These are phyloP conservation scores for rapeseed (Brassica napus) DNA, from an alignment of 345 rosid species.

Conservation along the genomic window DNA sequence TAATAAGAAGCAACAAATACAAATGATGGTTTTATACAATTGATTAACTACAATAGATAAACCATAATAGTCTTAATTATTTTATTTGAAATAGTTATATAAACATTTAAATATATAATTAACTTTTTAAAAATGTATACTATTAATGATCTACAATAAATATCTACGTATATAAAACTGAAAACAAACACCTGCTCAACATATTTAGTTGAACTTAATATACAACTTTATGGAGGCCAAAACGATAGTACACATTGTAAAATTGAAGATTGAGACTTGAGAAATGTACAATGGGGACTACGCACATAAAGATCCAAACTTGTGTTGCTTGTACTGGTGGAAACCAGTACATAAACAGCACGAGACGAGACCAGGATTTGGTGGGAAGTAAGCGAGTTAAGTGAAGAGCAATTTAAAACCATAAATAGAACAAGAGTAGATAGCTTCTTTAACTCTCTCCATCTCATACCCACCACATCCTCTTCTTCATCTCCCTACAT, in stretches of 20 bases:
- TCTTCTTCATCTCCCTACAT: conserved; percentile 32
- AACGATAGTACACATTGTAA: neutral
- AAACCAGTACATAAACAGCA: conserved; percentile 27
- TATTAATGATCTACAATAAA: no score
- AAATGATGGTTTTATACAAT: no score
- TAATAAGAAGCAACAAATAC: no score
- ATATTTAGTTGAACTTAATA: no score
- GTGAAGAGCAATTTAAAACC: neutral
- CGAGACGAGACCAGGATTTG: conserved; percentile 24
- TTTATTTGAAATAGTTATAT: no score
- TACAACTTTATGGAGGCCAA: neutral
- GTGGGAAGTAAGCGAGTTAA: conserved; percentile 26
- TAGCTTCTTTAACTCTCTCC: conserved; percentile 2
- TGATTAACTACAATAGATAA: no score
- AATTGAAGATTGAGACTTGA: neutral
- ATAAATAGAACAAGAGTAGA: neutral
- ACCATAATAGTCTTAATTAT: no score
- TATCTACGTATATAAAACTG: no score
- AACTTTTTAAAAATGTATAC: no score
- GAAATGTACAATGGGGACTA: conserved; percentile 18
- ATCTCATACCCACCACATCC: conserved; percentile 26
- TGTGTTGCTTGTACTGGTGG: conserved; percentile 20
- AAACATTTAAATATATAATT: no score
- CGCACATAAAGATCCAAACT: conserved; percentile 27
- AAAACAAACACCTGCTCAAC: no score